Conservation (phyloP, 164 flowering plant genomes). For the Magnolia kwangsiensis region DNA sequence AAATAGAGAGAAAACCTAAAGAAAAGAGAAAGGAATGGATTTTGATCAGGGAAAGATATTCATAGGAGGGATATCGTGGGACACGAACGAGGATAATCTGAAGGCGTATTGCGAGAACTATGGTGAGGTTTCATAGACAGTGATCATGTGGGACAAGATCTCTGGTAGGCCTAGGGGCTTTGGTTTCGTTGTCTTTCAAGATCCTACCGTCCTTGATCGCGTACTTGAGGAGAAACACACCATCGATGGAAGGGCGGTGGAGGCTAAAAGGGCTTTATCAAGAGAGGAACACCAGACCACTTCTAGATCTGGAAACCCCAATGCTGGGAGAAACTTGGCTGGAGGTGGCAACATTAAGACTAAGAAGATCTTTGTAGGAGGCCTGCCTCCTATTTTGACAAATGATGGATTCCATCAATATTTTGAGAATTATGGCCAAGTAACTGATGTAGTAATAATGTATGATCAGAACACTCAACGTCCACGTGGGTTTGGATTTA, state of each 20-base stretch:
- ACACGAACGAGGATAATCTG: constrained; percentile 70
- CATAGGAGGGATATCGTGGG: constrained; percentile 96
- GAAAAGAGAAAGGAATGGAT: constrained; percentile 40
- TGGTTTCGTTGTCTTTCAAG: constrained; percentile 62
- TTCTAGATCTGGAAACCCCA: constrained; percentile 46
- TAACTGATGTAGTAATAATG: constrained; percentile 89
- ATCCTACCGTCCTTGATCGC: constrained; percentile 61
- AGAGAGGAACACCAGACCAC: constrained; percentile 73
- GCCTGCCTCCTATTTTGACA: constrained; percentile 65
- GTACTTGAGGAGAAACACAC: constrained; percentile 78
- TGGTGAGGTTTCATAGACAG: constrained; percentile 70
- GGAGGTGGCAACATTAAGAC: constrained; percentile 33
- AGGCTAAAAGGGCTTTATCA: constrained; percentile 80
- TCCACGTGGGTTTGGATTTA: constrained; percentile 87
- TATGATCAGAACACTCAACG: constrained; percentile 78
- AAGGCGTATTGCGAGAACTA: constrained; percentile 67
- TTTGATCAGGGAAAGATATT: constrained; percentile 93
- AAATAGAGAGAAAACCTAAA: background rate
- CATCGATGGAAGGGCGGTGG: constrained; percentile 83
- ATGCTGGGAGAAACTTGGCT: constrained; percentile 37
- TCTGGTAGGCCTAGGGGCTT: constrained; percentile 67
- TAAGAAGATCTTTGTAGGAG: constrained; percentile 88
- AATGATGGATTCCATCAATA: constrained; percentile 76
- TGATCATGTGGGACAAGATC: constrained; percentile 69
- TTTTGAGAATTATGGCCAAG: constrained; percentile 70